Evolutionary conservation across 176 grass and related monocot genomes (phyloP).

Genomic region (Oryza nivara): DNA sequence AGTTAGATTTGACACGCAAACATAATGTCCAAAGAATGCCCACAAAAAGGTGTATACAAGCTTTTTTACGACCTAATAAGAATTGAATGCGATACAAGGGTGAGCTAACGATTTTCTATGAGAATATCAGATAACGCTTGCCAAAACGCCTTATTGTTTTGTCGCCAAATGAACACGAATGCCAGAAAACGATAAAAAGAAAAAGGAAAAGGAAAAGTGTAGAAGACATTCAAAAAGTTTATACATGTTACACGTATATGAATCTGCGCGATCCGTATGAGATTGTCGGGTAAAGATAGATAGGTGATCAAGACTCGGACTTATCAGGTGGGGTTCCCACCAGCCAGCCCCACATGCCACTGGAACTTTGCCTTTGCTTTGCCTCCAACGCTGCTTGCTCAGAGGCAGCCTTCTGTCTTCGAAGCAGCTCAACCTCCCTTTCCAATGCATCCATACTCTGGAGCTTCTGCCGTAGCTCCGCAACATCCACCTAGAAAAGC

Average conservation of each 20-base stretch:
- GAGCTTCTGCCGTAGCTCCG: conserved; percentile 91
- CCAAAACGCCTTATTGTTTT: conserved; percentile 38
- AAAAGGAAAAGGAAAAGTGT: neutral
- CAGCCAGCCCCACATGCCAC: conserved; percentile 94
- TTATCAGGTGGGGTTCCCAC: conserved; percentile 71
- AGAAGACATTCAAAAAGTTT: conserved; percentile 3
- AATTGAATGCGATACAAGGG: neutral
- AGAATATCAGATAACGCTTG: neutral
- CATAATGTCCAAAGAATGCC: conserved; percentile 1
- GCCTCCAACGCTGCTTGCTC: conserved; percentile 77
- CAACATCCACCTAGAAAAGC: conserved; percentile 78
- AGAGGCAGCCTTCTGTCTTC: conserved; percentile 76
- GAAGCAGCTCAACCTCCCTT: conserved; percentile 90
- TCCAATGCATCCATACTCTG: conserved; percentile 72
- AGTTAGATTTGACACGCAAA: neutral
- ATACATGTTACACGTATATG: conserved; percentile 48
- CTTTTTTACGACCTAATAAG: neutral
- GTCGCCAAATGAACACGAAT: conserved; percentile 42
- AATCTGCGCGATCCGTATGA: conserved; percentile 46
- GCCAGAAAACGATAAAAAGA: neutral
- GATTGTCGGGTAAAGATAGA: neutral
- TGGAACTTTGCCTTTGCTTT: conserved; percentile 71
- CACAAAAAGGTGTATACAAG: neutral
- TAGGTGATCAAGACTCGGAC: conserved; percentile 51
- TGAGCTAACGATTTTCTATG: neutral